phyloP scores from a whole-genome alignment of 2,329 filamentous ascomycete genomes.

The Claviceps sp. region DNA sequence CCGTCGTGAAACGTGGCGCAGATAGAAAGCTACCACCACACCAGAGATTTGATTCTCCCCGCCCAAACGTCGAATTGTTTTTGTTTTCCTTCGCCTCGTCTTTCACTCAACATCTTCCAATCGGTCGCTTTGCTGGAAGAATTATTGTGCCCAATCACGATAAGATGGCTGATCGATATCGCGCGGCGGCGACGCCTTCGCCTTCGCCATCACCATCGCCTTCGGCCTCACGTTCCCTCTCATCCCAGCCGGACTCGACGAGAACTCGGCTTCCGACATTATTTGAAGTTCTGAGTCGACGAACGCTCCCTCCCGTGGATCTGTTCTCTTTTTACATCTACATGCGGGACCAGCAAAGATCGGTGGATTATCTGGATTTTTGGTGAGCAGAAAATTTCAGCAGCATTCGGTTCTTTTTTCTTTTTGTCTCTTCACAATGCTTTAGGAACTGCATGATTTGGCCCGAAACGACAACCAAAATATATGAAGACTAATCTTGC shows the following conservation, averaged over 20 bases:
- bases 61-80: background rate
- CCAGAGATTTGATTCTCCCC: background rate
- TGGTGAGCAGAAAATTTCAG: constrained; percentile 50
- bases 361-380: constrained; percentile 95
- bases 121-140: background rate
- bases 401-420: background rate
- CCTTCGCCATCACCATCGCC: constrained; percentile 10
- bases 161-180: constrained; percentile 13
- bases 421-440: too few species aligned
- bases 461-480: background rate
- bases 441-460: background rate
- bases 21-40: background rate
- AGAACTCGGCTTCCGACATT: constrained; percentile 86
- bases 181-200: constrained; percentile 29
- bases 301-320: constrained; percentile 90
- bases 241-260: constrained; percentile 39
- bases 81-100: background rate
- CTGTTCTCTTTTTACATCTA: constrained; percentile 99
- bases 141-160: background rate
- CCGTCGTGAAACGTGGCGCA: constrained; percentile 8
- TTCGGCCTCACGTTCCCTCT: too few species aligned
- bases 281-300: constrained; percentile 87
- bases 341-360: constrained; percentile 96
- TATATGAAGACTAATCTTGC: background rate
- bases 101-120: background rate